Evolutionary conservation across 2,329 filamentous ascomycete genomes (phyloP), one percentile per base, ranked within the genome.

Genomic region (Stagonosporopsis tanaceti): DNA sequence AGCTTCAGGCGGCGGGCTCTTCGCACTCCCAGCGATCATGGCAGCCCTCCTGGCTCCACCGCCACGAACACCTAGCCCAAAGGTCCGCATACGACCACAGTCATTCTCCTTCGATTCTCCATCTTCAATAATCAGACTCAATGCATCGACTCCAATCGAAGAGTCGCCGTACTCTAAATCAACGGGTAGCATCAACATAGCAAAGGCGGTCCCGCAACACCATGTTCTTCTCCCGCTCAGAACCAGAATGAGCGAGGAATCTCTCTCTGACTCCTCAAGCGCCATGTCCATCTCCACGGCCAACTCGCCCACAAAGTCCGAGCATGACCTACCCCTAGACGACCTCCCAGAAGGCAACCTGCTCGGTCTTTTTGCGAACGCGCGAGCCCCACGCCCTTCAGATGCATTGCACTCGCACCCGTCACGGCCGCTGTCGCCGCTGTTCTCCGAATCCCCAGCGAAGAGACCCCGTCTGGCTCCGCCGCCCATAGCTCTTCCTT

Each of bases 101-200:
- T 73, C 68, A 7, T 59, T 59, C 20, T 59, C 57, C 5, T 76
- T 75, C 62, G 71, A 73, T 60, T 74, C 73, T 66, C 24, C 69
- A 62, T 24, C 69, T 57, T 74, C 73, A 5, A 69, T 72, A n/a
- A 68, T 66, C 14, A 69, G 68, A 42, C 71, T 71, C 47, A 59
- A 67, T 32, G 68, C 53, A 37, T 54, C 66, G 2, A 73, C 72
- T 2, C 71, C 72, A 5, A 66, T 73, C 47, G 71, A 74, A 15
- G 70, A 73, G 17, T 73, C 66, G 1, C 71, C 73, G 1, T 74
- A 67, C 54, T 76, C 73, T 11, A 76, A 76, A 53, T 76, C 74
- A 20, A 70, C 74, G 3, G 68, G 66, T 37, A 63, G 66, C 4
- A 70, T 75, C 52, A 35, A 50, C 37, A 8, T 48, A 27, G 35